phyloP scores from a whole-genome alignment of 192 early-diverging fungal genomes.

The Backusella tarrabulga region DNA sequence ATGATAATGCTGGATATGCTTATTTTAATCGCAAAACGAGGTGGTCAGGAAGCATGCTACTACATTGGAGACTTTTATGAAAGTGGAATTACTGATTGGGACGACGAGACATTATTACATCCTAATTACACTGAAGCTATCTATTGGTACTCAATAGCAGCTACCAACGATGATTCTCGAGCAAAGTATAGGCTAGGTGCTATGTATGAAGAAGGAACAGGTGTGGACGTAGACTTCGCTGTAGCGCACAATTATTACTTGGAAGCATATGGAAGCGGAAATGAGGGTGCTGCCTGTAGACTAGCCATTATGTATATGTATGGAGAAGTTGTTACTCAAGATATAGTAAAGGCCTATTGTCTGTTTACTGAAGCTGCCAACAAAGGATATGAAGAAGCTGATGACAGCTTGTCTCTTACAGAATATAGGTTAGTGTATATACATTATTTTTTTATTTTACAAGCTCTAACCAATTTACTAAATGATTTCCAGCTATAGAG shows the following conservation, averaged over 20 bases:
- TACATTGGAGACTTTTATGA: neutral
- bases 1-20: neutral
- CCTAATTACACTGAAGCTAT: neutral
- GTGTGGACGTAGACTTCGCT: neutral
- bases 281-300: neutral
- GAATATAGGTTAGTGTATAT: neutral
- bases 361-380: no score
- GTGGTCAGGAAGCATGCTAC: neutral
- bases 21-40: neutral
- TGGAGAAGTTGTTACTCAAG: no score
- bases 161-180: neutral
- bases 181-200: neutral
- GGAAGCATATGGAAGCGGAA: neutral
- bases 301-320: neutral
- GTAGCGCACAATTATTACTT: neutral
- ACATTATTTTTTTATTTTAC: neutral
- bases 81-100: no score
- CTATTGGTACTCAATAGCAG: neutral
- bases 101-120: neutral
- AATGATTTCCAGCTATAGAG: neutral
- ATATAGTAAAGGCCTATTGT: no score
- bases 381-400: neutral
- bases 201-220: neutral
- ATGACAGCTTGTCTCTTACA: neutral
- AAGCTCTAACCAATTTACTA: no score